Evolutionary conservation across 495 filamentous ascomycete species (phyloP), one percentile per base, ranked within the genome.

Genomic region (Opeltia flavorubescens): DNA sequence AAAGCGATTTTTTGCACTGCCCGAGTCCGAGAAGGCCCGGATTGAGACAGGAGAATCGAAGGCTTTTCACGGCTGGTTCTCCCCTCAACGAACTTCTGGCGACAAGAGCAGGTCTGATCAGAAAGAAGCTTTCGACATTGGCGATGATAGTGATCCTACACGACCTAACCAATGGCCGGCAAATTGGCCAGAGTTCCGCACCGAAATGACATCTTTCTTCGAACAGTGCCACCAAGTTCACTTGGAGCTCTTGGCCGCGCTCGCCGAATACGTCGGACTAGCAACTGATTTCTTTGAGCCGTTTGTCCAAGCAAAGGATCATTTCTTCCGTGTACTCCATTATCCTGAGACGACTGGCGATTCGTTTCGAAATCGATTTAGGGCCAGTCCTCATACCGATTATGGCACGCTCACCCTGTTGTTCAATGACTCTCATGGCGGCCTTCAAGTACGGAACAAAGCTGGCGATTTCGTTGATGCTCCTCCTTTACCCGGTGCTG

Each of bases 391-490:
- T n/a, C 69, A 72, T 52, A 63, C 63, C 11, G 70, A 74, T 55
- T 72, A 61, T 57, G 67, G 68, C 28, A 67, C 63, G 13, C 60
- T 74, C 43, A 75, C 71, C 15, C 60, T 74, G 50, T 55, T 75
- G 1, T 74, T 75, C 49, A 71, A 75, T 47, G 70, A 75, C 51
- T 58, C 63, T 29, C 58, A 61, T 50, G 71, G 70, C 17, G 71
- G 71, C 0, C 50, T 74, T 29, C 40, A 43, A 23, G 40, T 43
- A 6, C 26, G 40, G 2, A 17, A 25, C 28, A 46, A 53, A 15
- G 30, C 34, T 11, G 48, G 39, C 38, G 24, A 29, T 29, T 51
- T 47, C 21, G 24, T 9, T 24, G 26, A 35, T n/a, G 35, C 25
- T 7, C 46, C 45, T 28, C 47, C 43, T 9, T 48, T 66, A 39